phyloP scores from a whole-genome alignment of 805 yeast species.

The Metschnikowia kunwiensis region DNA sequence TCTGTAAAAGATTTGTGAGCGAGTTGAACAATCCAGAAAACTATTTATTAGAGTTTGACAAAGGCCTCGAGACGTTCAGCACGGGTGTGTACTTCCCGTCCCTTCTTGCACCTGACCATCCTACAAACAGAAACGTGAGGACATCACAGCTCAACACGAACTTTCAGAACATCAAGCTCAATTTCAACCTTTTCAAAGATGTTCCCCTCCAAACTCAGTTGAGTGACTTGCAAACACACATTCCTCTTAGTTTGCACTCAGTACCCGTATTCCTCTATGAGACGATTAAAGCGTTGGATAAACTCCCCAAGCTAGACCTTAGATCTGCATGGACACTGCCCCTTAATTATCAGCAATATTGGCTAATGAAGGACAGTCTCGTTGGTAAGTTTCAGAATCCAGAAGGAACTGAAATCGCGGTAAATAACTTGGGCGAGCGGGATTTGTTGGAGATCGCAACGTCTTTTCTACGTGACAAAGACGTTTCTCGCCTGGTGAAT shows the following conservation, averaged over 20 bases:
- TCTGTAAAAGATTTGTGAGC: conserved; percentile 3
- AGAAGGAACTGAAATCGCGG: conserved; percentile 1
- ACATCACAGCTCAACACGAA: conserved; percentile 29
- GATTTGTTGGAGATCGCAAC: conserved; percentile 18
- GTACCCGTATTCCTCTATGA: conserved; percentile 31
- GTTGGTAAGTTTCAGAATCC: conserved; percentile 23
- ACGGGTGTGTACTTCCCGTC: conserved; percentile 43
- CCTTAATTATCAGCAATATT: conserved; percentile 30
- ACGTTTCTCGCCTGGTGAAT: conserved; percentile 21
- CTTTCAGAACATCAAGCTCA: conserved; percentile 36
- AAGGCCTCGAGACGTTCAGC: conserved; percentile 24
- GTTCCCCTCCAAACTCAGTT: conserved; percentile 33
- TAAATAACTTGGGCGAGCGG: conserved; percentile 17
- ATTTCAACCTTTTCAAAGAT: conserved; percentile 40
- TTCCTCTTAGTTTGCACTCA: conserved; percentile 27
- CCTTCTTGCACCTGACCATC: conserved; percentile 27
- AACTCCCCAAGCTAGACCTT: conserved; percentile 1
- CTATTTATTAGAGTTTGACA: conserved; percentile 16
- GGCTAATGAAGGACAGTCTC: conserved; percentile 33
- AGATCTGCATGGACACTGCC: conserved; percentile 29
- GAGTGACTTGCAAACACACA: conserved; percentile 6
- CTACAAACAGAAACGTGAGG: conserved; percentile 21
- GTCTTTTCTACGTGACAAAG: conserved; percentile 6
- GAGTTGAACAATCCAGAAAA: conserved; percentile 6
- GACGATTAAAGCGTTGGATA: conserved; percentile 21